These are phyloP conservation scores for Coemansia reversa DNA, from an alignment of 192 early-diverging fungal species.

Conservation along the genomic window DNA sequence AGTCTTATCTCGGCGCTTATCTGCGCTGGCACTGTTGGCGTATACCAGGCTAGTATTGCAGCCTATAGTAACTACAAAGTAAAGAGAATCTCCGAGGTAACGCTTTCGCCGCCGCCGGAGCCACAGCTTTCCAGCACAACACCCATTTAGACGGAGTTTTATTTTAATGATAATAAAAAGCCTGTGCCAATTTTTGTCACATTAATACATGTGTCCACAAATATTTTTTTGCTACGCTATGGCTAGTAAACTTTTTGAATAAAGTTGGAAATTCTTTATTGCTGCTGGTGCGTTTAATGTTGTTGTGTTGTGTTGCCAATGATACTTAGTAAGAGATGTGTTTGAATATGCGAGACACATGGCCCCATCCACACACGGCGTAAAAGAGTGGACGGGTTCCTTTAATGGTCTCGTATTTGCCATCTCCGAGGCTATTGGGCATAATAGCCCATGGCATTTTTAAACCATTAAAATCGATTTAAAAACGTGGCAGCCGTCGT, in stretches of 20 bases:
- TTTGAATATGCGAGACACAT: constrained; percentile 30
- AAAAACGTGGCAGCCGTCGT: too few relatives aligned
- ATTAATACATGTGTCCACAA: too few relatives aligned
- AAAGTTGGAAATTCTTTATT: too few relatives aligned
- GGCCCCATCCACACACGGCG: constrained; percentile 25
- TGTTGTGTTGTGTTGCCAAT: neutral
- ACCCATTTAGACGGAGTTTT: constrained; percentile 1
- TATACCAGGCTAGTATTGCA: constrained; percentile 43
- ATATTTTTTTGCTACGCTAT: too few relatives aligned
- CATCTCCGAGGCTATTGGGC: constrained; percentile 40
- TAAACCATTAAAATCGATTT: constrained; percentile 18
- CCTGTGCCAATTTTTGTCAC: too few relatives aligned
- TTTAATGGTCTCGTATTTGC: constrained; percentile 28
- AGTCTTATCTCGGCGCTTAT: constrained; percentile 57
- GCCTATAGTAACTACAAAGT: constrained; percentile 36
- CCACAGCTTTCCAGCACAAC: constrained; percentile 27
- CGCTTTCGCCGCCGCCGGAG: constrained; percentile 34
- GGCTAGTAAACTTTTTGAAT: too few relatives aligned
- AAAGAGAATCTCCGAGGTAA: constrained; percentile 15
- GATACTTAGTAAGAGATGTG: neutral
- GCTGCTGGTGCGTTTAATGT: too few relatives aligned
- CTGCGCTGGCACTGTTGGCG: constrained; percentile 59
- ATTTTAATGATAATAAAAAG: too few relatives aligned
- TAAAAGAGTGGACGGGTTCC: constrained; percentile 25
- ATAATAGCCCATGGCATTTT: constrained; percentile 29